phyloP scores from a whole-genome alignment of 2,329 filamentous ascomycete species.

The Neodidymelliopsis sp. region DNA sequence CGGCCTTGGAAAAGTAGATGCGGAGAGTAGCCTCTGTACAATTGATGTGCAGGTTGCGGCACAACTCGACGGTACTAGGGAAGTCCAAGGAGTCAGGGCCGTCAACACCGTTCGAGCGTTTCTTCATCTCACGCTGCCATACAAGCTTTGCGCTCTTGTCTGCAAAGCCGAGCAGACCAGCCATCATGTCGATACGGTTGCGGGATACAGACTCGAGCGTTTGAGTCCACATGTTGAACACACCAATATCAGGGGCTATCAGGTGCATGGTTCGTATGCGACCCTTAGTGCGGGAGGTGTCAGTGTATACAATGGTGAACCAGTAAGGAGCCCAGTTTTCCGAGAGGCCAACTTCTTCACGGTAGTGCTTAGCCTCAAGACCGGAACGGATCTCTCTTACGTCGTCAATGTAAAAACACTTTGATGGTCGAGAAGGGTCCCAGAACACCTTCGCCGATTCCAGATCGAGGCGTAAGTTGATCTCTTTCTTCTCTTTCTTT shows the following conservation, averaged over 20 bases:
- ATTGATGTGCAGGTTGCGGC: slow-evolving; percentile 90
- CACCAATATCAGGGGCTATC: slow-evolving; percentile 75
- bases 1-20: slow-evolving; percentile 76
- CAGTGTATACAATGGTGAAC: slow-evolving; percentile 89
- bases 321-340: slow-evolving; percentile 74
- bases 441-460: slow-evolving; percentile 87
- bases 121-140: slow-evolving; percentile 85
- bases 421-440: slow-evolving; percentile 79
- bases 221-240: slow-evolving; percentile 80
- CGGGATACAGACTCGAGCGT: slow-evolving; percentile 85
- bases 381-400: slow-evolving; percentile 89
- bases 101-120: slow-evolving; percentile 61
- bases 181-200: slow-evolving; percentile 89
- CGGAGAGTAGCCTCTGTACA: slow-evolving; percentile 78
- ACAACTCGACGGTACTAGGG: slow-evolving; percentile 79
- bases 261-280: slow-evolving; percentile 84
- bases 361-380: slow-evolving; percentile 85
- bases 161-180: slow-evolving; percentile 76
- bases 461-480: slow-evolving; percentile 80
- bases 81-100: slow-evolving; percentile 79
- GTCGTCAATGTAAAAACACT: slow-evolving; percentile 92
- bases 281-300: slow-evolving; percentile 78
- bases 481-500: slow-evolving; percentile 77
- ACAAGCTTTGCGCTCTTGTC: slow-evolving; percentile 84
- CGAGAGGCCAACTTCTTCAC: slow-evolving; percentile 78